Evolutionary conservation across 2,329 filamentous ascomycete species (phyloP), one percentile per base, ranked within the genome.

Genomic region (Pestalotiopsis sp.): DNA sequence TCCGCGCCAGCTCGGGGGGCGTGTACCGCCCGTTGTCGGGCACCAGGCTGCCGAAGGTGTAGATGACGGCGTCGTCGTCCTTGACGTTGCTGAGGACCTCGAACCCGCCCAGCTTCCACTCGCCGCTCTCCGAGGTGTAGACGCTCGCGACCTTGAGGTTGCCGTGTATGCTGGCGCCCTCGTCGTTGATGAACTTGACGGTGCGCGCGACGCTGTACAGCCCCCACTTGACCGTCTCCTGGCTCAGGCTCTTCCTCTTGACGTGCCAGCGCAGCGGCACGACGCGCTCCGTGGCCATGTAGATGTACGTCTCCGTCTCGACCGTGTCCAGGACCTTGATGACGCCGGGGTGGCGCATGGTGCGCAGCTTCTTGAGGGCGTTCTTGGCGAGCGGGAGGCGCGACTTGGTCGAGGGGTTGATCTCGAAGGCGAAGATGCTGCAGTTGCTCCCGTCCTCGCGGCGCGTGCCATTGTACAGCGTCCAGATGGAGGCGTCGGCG

Each of bases 141-240:
- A 99, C 87, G 0, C 95, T 97, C 0, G 93, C 92, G 23, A 93
- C 92, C 71, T 93, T 91, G 65, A 99, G 84, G 75, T 90, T 93
- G 63, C 95, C 96, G 76, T 99, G 96, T 65, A 99, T 92, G 0
- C 95, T 98, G 2, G 92, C 87, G 3, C 95, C 96, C 73, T 99
- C 96, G 62, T 93, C 91, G 76, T 99, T 99, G 79, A 99, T 93
- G 77, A 99, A 99, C 76, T 96, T 97, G 73, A 98, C 82, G 0
- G 96, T 98, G 78, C 94, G 93, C 73, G 96, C 94, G 71, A 98
- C 84, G 74, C 90, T 93, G 79, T 94, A 93, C 55, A 99, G 81
- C 0, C 96, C 96, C 96, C 96, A 99, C 89, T 98, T 99, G 62
- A 96, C 89, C 1, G 95, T 98, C 83, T 98, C 96, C 55, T 94